A percentile compares a stretch with the other conserved stretches of the same genome.
phyloP scores from a whole-genome alignment of 2,329 filamentous ascomycete genomes.

The Colletotrichum cuscutae region DNA sequence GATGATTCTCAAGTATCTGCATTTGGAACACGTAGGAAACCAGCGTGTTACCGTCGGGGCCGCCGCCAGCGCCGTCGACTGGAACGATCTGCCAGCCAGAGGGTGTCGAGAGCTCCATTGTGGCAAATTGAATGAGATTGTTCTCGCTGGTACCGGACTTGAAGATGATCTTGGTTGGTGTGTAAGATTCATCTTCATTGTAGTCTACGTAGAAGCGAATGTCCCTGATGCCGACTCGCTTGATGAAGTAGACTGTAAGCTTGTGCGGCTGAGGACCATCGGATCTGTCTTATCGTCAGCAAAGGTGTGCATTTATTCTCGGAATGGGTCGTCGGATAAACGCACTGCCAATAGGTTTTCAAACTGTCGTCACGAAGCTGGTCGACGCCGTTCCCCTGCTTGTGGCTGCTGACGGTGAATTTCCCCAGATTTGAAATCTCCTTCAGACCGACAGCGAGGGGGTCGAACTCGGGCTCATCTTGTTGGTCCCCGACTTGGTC shows the following conservation, averaged over 20 bases:
- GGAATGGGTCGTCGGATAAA: constrained; percentile 31
- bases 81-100: constrained; percentile 92
- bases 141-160: constrained; percentile 91
- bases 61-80: constrained; percentile 62
- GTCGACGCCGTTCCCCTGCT: constrained; percentile 82
- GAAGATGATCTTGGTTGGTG: constrained; percentile 91
- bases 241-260: constrained; percentile 87
- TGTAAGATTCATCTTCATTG: constrained; percentile 93
- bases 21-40: constrained; percentile 92
- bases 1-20: constrained; percentile 93
- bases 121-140: constrained; percentile 88
- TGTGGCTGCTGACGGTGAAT: constrained; percentile 85
- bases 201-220: constrained; percentile 92
- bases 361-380: constrained; percentile 81
- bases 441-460: constrained; percentile 71
- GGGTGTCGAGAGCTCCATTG: constrained; percentile 81
- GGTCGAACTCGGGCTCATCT: constrained; percentile 58
- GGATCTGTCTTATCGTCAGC: constrained; percentile 61
- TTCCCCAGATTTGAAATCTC: constrained; percentile 87
- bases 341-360: constrained; percentile 82
- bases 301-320: not conserved
- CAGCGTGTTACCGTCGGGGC: constrained; percentile 76
- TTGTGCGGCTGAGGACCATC: constrained; percentile 87
- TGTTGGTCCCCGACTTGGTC: constrained; percentile 40
- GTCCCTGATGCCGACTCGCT: constrained; percentile 80